Evolutionary conservation across 257 asterid genomes (phyloP).

Genomic region (Lycium ferocissimum): DNA sequence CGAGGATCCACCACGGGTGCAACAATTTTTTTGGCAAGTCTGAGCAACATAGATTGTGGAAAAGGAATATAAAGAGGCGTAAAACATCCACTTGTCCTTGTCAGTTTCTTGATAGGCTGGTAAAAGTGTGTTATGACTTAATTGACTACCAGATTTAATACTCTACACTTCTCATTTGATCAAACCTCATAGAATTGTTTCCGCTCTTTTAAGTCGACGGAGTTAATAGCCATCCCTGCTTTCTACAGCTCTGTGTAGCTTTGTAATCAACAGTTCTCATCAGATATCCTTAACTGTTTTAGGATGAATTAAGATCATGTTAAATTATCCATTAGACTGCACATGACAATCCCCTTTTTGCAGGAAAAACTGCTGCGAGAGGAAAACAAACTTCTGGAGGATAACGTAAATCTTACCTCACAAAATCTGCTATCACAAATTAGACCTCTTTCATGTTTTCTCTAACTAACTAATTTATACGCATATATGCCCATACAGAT

Average conservation of each 20-base stretch:
- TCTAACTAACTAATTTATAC: background rate
- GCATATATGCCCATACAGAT: background rate
- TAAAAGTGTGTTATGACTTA: too few relatives aligned
- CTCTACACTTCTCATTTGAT: background rate
- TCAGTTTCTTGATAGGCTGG: background rate
- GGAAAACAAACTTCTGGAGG: background rate
- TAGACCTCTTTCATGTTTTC: background rate
- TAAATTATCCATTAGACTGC: background rate
- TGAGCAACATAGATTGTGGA: too few relatives aligned
- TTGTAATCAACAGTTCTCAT: background rate
- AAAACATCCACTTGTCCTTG: background rate
- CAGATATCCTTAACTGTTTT: background rate
- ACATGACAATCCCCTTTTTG: background rate
- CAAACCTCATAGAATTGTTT: background rate
- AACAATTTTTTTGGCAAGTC: too few relatives aligned
- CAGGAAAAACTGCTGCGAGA: background rate
- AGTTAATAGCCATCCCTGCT: background rate
- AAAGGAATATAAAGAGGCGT: background rate
- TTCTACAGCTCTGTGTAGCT: background rate
- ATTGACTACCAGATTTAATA: too few relatives aligned
- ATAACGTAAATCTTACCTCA: background rate
- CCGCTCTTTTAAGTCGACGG: background rate
- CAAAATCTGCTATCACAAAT: background rate
- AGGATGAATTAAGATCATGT: background rate
- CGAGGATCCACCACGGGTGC: too few relatives aligned